Percentiles rank a stretch among this genome's conserved stretches.
Evolutionary conservation across 768 basidiomycete species (phyloP).

Genomic region (Kondoa subrosea): DNA sequence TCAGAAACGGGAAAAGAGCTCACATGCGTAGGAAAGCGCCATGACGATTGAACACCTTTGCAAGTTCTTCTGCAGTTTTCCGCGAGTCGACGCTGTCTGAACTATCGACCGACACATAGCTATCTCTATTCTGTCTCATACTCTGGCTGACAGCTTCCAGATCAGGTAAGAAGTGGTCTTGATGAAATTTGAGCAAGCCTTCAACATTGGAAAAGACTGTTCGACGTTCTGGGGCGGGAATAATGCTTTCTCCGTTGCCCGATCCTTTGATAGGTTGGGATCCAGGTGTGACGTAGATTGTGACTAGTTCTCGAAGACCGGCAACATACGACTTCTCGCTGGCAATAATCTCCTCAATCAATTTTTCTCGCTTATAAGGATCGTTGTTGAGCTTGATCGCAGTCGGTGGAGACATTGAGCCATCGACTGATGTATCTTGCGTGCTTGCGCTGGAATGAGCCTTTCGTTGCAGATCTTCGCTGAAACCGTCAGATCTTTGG

Average conservation of each 20-base stretch:
- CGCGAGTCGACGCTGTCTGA: slow-evolving; percentile 36
- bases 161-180: slow-evolving; percentile 77
- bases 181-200: slow-evolving; percentile 76
- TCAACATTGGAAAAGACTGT: slow-evolving; percentile 85
- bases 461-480: not conserved
- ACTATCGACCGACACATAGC: slow-evolving; percentile 51
- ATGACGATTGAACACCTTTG: slow-evolving; percentile 76
- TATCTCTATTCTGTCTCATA: slow-evolving; percentile 38
- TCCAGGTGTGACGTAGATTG: slow-evolving; percentile 84
- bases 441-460: slow-evolving; percentile 11
- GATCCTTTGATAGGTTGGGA: slow-evolving; percentile 49
- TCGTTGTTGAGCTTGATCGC: slow-evolving; percentile 73
- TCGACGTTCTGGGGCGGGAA: slow-evolving; percentile 70
- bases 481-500: slow-evolving; percentile 7
- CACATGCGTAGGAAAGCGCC: slow-evolving; percentile 79
- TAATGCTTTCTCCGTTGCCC: slow-evolving; percentile 61
- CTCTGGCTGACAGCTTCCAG: slow-evolving; percentile 61
- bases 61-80: slow-evolving; percentile 60
- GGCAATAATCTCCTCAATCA: slow-evolving; percentile 82
- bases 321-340: slow-evolving; percentile 91
- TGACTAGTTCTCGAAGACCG: slow-evolving; percentile 79
- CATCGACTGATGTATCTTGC: not conserved
- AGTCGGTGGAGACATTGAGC: slow-evolving; percentile 4
- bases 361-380: slow-evolving; percentile 59
- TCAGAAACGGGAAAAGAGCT: not conserved